Conservation (phyloP, 805 yeast genomes). For the Ogataea methanolica region DNA sequence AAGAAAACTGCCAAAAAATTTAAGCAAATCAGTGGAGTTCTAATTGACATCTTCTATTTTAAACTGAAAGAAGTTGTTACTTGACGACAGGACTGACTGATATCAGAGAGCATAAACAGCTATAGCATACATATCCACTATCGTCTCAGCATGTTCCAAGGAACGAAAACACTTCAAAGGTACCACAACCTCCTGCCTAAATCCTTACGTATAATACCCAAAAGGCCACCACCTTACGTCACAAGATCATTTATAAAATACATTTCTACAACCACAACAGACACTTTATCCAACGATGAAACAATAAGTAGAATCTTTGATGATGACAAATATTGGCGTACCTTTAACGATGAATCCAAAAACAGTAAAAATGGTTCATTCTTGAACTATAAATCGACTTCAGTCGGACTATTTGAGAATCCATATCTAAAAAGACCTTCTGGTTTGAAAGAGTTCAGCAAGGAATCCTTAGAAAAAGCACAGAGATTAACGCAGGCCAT, state of each 20-base stretch:
- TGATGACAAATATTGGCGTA: conserved; percentile 51
- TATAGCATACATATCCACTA: background rate
- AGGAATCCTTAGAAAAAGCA: conserved; percentile 61
- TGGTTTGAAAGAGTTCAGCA: conserved; percentile 66
- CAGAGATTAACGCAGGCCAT: conserved; percentile 56
- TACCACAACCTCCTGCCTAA: background rate
- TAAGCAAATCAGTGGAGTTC: no score
- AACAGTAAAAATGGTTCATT: conserved; percentile 15
- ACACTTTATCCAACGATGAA: conserved; percentile 7
- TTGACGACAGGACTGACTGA: no score
- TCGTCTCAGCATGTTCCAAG: background rate
- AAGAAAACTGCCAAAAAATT: no score
- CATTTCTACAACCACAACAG: background rate
- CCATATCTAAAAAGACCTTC: conserved; percentile 63
- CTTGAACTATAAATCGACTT: conserved; percentile 19
- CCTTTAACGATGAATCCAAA: conserved; percentile 33
- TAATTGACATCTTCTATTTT: no score
- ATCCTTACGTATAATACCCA: background rate
- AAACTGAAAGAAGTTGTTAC: no score
- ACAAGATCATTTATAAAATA: background rate
- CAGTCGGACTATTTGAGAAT: conserved; percentile 71
- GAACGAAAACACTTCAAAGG: background rate
- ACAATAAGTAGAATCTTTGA: conserved; percentile 52
- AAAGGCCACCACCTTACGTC: background rate
- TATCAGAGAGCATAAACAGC: background rate